Evolutionary conservation across 257 asterid genomes (phyloP).

Genomic region (Fraxinus americana): DNA sequence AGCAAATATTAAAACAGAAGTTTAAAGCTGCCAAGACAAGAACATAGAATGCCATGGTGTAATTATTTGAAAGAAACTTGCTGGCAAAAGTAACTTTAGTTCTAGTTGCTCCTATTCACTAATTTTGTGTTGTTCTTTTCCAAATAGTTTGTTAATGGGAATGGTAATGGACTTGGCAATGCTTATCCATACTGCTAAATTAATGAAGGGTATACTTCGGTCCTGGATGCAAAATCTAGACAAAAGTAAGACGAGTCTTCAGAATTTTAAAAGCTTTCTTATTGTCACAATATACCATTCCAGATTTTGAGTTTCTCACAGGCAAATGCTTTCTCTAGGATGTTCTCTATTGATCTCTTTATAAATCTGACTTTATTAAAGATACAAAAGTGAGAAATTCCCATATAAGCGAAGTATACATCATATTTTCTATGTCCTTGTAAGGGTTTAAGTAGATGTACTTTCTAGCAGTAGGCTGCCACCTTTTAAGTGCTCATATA

Average conservation of each 20-base stretch:
- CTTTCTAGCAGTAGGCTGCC: neutral
- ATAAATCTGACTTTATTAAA: neutral
- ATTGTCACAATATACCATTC: neutral
- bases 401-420: too few species aligned
- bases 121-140: neutral
- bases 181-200: neutral
- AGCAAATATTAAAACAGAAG: slow-evolving; percentile 15
- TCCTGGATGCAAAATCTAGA: neutral
- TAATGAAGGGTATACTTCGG: neutral
- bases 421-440: neutral
- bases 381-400: neutral
- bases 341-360: neutral
- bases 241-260: neutral
- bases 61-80: neutral
- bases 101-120: neutral
- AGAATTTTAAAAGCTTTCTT: neutral
- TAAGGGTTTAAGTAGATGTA: neutral
- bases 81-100: neutral
- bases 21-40: slow-evolving; percentile 16
- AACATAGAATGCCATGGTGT: neutral
- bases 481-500: neutral
- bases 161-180: neutral
- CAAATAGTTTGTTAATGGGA: neutral
- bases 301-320: neutral
- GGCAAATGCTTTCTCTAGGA: neutral